A percentile compares a stretch with the other conserved stretches of the same genome.
phyloP scores from a whole-genome alignment of 108 stramenopile species.

The Nitzschia putrida region DNA sequence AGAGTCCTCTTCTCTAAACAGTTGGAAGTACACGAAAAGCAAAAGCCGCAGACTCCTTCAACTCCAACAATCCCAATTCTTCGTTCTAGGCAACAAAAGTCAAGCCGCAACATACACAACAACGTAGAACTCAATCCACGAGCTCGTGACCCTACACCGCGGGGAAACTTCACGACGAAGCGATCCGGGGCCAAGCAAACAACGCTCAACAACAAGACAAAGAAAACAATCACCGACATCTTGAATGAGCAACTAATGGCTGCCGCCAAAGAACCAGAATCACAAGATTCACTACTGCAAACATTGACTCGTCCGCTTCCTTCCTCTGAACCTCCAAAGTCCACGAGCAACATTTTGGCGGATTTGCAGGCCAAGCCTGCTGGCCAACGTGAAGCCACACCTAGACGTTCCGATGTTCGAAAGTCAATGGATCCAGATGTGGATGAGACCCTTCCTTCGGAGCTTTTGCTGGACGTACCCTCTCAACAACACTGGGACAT shows the following conservation, averaged over 20 bases:
- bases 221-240: constrained; percentile 20
- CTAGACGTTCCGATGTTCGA: background rate
- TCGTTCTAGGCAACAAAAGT: constrained; percentile 1
- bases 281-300: constrained; percentile 5
- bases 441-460: background rate
- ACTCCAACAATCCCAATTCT: constrained; percentile 29
- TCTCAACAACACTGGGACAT: constrained; percentile 1
- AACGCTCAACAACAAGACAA: background rate
- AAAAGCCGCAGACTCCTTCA: constrained; percentile 4
- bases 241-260: constrained; percentile 1
- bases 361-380: background rate
- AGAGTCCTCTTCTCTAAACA: constrained; percentile 20
- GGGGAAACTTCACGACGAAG: background rate
- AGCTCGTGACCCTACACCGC: constrained; percentile 9
- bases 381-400: too few relatives aligned
- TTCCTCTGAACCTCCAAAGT: constrained; percentile 7
- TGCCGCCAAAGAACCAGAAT: background rate
- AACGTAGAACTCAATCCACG: background rate
- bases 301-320: background rate
- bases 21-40: constrained; percentile 24
- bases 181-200: background rate
- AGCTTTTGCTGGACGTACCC: background rate
- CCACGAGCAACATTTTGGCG: constrained; percentile 10
- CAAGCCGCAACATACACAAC: background rate
- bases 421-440: constrained; percentile 8